Evolutionary conservation across 2,329 filamentous ascomycete species (phyloP).

Genomic region (Corniculantispora saksenae): DNA sequence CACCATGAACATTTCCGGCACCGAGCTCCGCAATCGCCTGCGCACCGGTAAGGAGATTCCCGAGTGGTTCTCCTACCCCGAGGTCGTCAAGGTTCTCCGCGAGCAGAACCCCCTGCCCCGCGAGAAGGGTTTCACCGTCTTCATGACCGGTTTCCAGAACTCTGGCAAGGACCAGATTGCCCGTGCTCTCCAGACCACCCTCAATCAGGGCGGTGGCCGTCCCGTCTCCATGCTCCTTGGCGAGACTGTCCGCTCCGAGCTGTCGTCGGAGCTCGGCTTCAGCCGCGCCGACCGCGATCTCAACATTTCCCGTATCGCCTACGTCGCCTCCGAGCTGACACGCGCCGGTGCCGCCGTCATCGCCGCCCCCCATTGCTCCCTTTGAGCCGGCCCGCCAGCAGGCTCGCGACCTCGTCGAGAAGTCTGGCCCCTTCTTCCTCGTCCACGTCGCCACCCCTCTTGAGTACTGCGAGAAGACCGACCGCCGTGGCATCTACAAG

Average conservation of each 20-base stretch:
- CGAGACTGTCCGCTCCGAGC: conserved; percentile 90
- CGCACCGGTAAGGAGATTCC: conserved; percentile 92
- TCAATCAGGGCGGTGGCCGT: conserved; percentile 96
- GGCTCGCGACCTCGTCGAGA: conserved; percentile 83
- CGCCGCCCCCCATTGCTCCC: conserved; percentile 90
- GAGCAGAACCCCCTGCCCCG: conserved; percentile 92
- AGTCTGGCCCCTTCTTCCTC: conserved; percentile 89
- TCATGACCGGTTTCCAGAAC: conserved; percentile 97
- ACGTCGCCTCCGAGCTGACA: conserved; percentile 93
- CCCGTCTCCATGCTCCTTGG: conserved; percentile 92
- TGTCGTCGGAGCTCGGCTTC: conserved; percentile 95
- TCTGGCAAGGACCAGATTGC: conserved; percentile 96
- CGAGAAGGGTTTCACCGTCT: conserved; percentile 95
- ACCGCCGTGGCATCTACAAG: conserved; percentile 87
- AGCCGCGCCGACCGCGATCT: conserved; percentile 86
- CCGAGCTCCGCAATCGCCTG: conserved; percentile 89
- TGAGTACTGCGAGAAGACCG: conserved; percentile 91
- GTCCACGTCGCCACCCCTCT: conserved; percentile 92
- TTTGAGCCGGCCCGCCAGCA: conserved; percentile 77
- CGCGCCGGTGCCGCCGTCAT: conserved; percentile 92
- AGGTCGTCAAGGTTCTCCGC: conserved; percentile 93
- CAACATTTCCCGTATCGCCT: conserved; percentile 95
- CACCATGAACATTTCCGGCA: conserved; percentile 84
- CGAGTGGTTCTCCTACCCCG: conserved; percentile 99
- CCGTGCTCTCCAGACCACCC: conserved; percentile 90